Base-by-base conservation (phyloP, 1,139 yeast genomes). In the Yamadazyma membranifaciens region DNA sequence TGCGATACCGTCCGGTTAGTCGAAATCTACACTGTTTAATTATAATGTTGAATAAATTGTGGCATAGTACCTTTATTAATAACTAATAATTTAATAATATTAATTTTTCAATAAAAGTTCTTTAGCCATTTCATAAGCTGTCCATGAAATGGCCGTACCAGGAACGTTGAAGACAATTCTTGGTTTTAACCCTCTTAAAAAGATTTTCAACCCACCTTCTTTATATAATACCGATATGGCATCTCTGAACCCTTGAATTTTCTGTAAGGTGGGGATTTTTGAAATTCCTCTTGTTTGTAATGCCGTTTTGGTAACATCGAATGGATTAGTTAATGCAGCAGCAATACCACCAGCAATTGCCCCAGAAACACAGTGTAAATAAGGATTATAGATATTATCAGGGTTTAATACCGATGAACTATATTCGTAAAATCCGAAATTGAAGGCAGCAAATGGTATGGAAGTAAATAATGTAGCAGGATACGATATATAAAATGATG, bases 51-150 rank as follows among this genome's bases (percentile, higher is more conserved):
- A 20, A 7, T 20, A 9, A 10, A n/a, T 20, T 13, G 17, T 20
- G 24, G 24, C 7, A 20, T 6, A 9, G 13, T n/a, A 32, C 17
- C n/a, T 20, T 16, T 29, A 33, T 26, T 3, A 33, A 30, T 9
- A 30, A 31, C 12, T 14, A 16, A 22, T 31, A 14, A 31, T 13
- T 12, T 9, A 32, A 5, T 15, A 17, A 33, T 20, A 27, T 28
- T 20, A 35, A 28, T 36, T 30, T 47, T 49, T 60, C 33, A 65
- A 59, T 52, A 77, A 63, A 38, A 84, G 73, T 52, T 81, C 86
- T 65, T 92, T 92, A 33, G 97, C 98, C 94, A 91, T 87, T 62
- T 92, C 98, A 63, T 94, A 92, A 16, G 96, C 91, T 2, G 98
- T 92, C 98, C 98, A 92, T 49, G 96, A 83, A 46, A 92, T 91